These are phyloP conservation scores for Magnaporthiopsis poae DNA, from an alignment of 2,329 filamentous ascomycete species.

Conservation along the genomic window DNA sequence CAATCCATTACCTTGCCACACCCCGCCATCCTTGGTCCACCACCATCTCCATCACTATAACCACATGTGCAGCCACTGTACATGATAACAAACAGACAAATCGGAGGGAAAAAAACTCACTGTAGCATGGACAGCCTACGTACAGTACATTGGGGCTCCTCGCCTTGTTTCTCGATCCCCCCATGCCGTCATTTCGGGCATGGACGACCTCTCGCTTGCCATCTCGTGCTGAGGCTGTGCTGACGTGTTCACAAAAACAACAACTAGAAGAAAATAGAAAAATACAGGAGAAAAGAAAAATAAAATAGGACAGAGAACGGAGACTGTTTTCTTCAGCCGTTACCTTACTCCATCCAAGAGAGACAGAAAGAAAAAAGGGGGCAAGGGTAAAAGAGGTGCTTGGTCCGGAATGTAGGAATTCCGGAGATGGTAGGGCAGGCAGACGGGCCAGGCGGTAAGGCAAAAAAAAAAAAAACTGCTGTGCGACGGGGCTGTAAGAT, in stretches of 20 bases:
- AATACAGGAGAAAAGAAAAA: not conserved
- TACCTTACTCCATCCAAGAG: not conserved
- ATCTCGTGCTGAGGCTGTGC: too few relatives aligned
- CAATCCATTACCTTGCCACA: not conserved
- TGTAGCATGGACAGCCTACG: not conserved
- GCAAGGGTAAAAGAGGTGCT: not conserved
- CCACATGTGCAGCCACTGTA: not conserved
- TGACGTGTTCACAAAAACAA: not conserved
- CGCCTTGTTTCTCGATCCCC: not conserved
- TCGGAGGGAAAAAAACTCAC: not conserved
- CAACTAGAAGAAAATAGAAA: not conserved
- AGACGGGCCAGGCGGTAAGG: too few relatives aligned
- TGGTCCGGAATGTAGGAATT: not conserved
- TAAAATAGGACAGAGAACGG: not conserved
- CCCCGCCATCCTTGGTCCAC: not conserved
- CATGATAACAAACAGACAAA: not conserved
- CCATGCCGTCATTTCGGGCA: not conserved
- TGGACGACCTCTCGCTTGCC: not conserved
- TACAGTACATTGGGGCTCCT: not conserved
- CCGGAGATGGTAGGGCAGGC: not conserved
- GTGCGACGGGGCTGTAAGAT: not conserved
- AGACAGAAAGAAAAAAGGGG: not conserved
- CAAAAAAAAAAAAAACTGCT: not conserved
- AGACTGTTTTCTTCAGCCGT: too few relatives aligned
- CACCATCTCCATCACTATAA: not conserved